Conservation (phyloP, 139 green algal species). For the Nannochloris sp. region DNA sequence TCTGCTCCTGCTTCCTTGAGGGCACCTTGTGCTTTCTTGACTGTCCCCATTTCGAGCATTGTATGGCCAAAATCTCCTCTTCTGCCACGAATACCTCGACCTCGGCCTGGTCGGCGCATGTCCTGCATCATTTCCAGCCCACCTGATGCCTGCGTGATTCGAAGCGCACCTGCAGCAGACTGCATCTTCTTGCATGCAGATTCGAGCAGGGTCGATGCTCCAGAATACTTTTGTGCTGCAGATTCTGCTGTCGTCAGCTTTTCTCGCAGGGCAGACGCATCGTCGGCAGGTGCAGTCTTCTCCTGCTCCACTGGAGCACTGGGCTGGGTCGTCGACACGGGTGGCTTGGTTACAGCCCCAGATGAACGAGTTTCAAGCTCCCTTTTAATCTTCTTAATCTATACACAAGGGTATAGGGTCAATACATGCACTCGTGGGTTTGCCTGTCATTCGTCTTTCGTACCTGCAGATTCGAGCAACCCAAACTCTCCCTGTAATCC, state of each 20-base stretch:
- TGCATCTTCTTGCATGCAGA: neutral
- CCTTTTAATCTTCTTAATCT: constrained; percentile 12
- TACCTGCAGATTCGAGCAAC: constrained; percentile 12
- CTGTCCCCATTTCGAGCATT: constrained; percentile 7
- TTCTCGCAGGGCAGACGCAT: neutral
- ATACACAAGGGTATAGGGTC: too few species aligned
- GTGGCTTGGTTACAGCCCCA: neutral
- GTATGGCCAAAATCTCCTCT: constrained; percentile 10
- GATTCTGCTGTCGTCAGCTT: neutral
- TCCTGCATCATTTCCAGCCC: constrained; percentile 2
- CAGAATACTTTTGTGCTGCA: neutral
- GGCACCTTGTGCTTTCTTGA: neutral
- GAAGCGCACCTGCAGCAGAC: neutral
- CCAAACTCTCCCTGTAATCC: constrained; percentile 5
- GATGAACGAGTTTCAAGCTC: neutral
- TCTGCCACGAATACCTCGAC: constrained; percentile 4
- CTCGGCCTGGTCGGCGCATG: neutral
- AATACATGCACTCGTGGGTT: too few species aligned
- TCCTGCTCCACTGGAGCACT: neutral
- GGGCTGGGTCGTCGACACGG: neutral
- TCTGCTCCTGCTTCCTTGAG: constrained; percentile 4
- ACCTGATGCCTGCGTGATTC: constrained; percentile 2
- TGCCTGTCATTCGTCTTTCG: neutral
- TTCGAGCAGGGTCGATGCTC: neutral
- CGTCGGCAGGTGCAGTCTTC: neutral